phyloP scores from a whole-genome alignment of 371 early-diverging fungal genomes.

The Mortierella polycephala region DNA sequence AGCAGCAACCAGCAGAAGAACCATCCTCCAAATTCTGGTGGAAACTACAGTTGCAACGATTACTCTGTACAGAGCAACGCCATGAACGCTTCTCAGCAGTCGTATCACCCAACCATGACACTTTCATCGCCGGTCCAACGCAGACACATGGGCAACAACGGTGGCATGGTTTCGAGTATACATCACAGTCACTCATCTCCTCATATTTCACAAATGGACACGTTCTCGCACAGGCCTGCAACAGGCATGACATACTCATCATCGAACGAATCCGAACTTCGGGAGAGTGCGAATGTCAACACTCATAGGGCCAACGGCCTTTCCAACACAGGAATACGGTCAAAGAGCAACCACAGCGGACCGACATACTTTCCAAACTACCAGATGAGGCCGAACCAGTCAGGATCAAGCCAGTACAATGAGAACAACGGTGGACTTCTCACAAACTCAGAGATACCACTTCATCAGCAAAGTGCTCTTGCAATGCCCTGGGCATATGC shows the following conservation, averaged over 20 bases:
- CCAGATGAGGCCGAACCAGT: no score
- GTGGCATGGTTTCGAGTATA: not conserved
- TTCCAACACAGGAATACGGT: not conserved
- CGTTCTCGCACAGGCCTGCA: not conserved
- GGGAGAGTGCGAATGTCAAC: not conserved
- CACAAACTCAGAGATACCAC: not conserved
- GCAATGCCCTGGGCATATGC: slow-evolving; percentile 7
- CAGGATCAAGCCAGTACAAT: no score
- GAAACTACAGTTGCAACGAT: slow-evolving; percentile 1
- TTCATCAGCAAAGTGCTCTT: not conserved
- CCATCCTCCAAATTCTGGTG: not conserved
- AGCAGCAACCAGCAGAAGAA: not conserved
- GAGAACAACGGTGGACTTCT: not conserved
- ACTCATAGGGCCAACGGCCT: not conserved
- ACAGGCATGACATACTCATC: slow-evolving; percentile 2
- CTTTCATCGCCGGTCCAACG: not conserved
- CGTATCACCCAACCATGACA: not conserved
- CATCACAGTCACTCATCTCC: not conserved
- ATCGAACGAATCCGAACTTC: not conserved
- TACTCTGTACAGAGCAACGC: not conserved
- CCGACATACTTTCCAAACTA: no score
- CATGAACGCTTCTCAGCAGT: not conserved
- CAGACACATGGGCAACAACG: slow-evolving; percentile 6
- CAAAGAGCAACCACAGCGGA: no score
- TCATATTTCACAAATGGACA: not conserved